These are phyloP conservation scores for Agaricus subrufescens DNA, from an alignment of 768 basidiomycete species.

Conservation along the genomic window DNA sequence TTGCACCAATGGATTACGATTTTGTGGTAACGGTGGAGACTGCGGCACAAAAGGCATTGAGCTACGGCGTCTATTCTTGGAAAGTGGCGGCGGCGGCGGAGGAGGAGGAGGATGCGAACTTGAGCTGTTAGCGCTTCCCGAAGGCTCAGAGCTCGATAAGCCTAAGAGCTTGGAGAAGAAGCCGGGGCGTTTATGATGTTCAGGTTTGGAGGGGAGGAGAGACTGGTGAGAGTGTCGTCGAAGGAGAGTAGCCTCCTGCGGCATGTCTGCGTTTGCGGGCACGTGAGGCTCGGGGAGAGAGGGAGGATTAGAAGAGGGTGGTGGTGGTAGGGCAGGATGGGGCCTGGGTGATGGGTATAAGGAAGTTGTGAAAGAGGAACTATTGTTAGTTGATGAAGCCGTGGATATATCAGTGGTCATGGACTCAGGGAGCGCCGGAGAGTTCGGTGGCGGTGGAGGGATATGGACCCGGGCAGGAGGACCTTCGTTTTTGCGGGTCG, in stretches of 20 bases:
- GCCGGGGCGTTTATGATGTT: slow-evolving; percentile 11
- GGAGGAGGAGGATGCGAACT: background rate
- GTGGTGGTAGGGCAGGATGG: slow-evolving; percentile 7
- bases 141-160: background rate
- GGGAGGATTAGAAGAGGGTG: background rate
- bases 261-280: slow-evolving; percentile 7
- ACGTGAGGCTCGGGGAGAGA: slow-evolving; percentile 5
- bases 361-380: slow-evolving; percentile 7
- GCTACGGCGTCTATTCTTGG: background rate
- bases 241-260: slow-evolving; percentile 4
- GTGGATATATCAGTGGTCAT: slow-evolving; percentile 20
- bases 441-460: slow-evolving; percentile 3
- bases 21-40: background rate
- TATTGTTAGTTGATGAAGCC: slow-evolving; percentile 15
- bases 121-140: background rate
- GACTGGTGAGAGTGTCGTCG: background rate
- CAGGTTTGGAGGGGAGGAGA: slow-evolving; percentile 9
- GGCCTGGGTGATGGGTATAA: slow-evolving; percentile 13
- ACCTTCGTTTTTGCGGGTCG: slow-evolving; percentile 20
- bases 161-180: slow-evolving; percentile 10
- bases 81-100: background rate
- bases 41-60: background rate
- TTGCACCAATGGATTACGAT: background rate
- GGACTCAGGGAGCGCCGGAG: slow-evolving; percentile 11
- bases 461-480: slow-evolving; percentile 5